Percentiles rank a stretch among this genome's conserved stretches.
These are phyloP conservation scores for Plasmodium blacklocki DNA, from an alignment of 169 alveolate species.

Conservation along the genomic window DNA sequence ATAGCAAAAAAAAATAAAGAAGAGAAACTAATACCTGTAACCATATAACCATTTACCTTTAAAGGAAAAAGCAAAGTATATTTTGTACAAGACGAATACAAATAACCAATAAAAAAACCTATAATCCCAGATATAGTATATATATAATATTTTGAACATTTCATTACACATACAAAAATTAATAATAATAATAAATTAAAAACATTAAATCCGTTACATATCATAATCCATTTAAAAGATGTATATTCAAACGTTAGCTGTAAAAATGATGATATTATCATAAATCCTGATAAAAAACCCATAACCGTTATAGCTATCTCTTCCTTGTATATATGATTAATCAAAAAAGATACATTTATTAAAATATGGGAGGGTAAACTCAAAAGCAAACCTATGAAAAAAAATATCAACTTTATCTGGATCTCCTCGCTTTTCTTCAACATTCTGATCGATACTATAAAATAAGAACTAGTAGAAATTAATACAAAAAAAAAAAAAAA, in stretches of 20 bases:
- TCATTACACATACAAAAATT: conserved; percentile 23
- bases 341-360: conserved; percentile 56
- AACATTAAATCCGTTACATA: conserved; percentile 20
- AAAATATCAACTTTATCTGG: conserved; percentile 21
- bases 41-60: conserved; percentile 39
- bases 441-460: neutral
- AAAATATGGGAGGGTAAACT: conserved; percentile 44
- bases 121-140: conserved; percentile 17
- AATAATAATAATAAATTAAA: conserved; percentile 4
- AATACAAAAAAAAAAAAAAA: too few relatives aligned
- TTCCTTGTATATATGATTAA: conserved; percentile 35
- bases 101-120: conserved; percentile 57
- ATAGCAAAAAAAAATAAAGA: conserved; percentile 34
- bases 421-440: conserved; percentile 12
- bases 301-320: conserved; percentile 22
- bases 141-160: conserved; percentile 32
- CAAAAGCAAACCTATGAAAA: conserved; percentile 42
- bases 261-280: conserved; percentile 37
- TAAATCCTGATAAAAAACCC: conserved; percentile 49
- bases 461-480: too few relatives aligned
- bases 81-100: conserved; percentile 54
- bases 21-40: conserved; percentile 53
- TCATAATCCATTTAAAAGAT: conserved; percentile 39
- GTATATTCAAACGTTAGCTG: conserved; percentile 45
- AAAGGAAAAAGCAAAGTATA: conserved; percentile 22